phyloP scores from a whole-genome alignment of 2,329 filamentous ascomycete genomes.

The Shiraia bambusicola region DNA sequence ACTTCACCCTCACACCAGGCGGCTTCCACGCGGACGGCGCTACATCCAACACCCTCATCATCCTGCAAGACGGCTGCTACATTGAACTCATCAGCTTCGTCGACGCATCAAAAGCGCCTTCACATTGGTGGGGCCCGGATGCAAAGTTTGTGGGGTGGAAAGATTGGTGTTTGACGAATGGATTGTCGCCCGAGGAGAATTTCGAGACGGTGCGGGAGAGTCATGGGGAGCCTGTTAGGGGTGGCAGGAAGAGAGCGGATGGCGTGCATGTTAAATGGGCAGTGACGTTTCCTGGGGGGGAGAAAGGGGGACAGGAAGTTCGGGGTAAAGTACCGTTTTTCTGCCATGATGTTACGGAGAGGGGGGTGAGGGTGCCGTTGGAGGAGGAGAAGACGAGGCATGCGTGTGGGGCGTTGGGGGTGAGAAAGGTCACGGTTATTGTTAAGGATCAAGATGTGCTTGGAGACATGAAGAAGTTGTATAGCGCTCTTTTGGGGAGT shows the following conservation, averaged over 20 bases:
- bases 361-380: constrained; percentile 58
- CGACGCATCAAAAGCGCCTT: constrained; percentile 45
- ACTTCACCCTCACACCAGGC: constrained; percentile 62
- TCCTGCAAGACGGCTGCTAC: constrained; percentile 65
- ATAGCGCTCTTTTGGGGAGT: constrained; percentile 18
- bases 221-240: constrained; percentile 54
- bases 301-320: constrained; percentile 33
- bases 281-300: constrained; percentile 53
- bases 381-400: constrained; percentile 48
- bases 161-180: constrained; percentile 55
- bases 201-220: constrained; percentile 26
- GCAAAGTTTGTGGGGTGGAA: constrained; percentile 57
- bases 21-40: constrained; percentile 62
- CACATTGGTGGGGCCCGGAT: constrained; percentile 63
- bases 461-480: constrained; percentile 14
- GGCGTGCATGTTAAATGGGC: constrained; percentile 62
- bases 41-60: constrained; percentile 64
- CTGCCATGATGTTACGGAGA: constrained; percentile 59
- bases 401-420: constrained; percentile 54
- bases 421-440: constrained; percentile 30
- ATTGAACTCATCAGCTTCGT: constrained; percentile 67
- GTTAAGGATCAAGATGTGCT: constrained; percentile 20
- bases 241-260: constrained; percentile 59
- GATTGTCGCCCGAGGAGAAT: constrained; percentile 11
- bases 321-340: constrained; percentile 63